phyloP scores from a whole-genome alignment of 345 rosid species.

The Melaleuca alternifolia region DNA sequence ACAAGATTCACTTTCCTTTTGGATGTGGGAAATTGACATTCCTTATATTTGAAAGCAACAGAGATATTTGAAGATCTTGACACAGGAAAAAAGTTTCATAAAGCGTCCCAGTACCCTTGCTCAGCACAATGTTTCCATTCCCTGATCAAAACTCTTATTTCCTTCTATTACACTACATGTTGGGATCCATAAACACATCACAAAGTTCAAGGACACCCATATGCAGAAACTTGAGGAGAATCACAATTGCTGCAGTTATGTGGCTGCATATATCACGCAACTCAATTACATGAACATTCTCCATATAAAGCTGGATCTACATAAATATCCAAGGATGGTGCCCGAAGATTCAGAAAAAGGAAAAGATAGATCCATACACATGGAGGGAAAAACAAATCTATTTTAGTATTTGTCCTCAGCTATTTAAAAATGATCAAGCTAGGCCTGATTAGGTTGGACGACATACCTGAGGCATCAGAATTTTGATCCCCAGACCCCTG shows the following conservation, averaged over 20 bases:
- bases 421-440: not conserved
- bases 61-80: not conserved
- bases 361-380: not conserved
- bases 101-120: not conserved
- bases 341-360: not conserved
- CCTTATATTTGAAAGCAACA: not conserved
- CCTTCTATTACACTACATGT: not conserved
- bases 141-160: not conserved
- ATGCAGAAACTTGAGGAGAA: not conserved
- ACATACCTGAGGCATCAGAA: constrained; percentile 50
- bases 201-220: not conserved
- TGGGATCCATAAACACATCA: not conserved
- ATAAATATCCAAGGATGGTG: not conserved
- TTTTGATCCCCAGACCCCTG: constrained; percentile 64
- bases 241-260: not conserved
- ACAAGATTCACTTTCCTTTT: not conserved
- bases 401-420: not conserved
- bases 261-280: not conserved
- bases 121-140: not conserved
- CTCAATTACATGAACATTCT: not conserved
- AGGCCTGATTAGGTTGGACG: not conserved
- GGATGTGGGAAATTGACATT: not conserved
- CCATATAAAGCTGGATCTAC: not conserved
- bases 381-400: not conserved
- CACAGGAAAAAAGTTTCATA: not conserved